Conservation (phyloP, 176 grass and related monocot species). For the Carex kokanica region DNA sequence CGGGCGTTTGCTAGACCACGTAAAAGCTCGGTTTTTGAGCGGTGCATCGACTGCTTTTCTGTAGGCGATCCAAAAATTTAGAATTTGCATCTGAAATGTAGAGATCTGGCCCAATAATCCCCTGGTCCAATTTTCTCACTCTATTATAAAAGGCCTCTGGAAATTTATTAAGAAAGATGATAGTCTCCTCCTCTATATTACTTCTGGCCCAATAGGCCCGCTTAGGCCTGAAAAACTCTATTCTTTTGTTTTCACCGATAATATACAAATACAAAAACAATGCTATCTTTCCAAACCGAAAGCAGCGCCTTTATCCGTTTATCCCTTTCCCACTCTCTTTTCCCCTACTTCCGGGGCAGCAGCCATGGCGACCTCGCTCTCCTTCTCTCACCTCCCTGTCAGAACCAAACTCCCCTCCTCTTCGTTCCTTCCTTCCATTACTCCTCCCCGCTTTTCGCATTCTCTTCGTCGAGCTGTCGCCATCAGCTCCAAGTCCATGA, state of each 20-base stretch:
- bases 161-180: too few relatives aligned
- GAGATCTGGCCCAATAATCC: neutral
- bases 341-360: constrained; percentile 28
- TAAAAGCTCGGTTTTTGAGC: too few relatives aligned
- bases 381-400: constrained; percentile 35
- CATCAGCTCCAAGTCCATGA: constrained; percentile 36
- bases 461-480: constrained; percentile 23
- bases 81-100: too few relatives aligned
- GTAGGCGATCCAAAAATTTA: too few relatives aligned
- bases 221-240: neutral
- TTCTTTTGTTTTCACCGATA: neutral
- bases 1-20: too few relatives aligned
- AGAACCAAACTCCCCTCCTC: constrained; percentile 44
- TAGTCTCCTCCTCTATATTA: too few relatives aligned
- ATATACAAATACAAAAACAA: neutral
- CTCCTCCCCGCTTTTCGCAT: constrained; percentile 30
- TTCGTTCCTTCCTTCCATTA: constrained; percentile 42
- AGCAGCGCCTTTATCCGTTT: constrained; percentile 21
- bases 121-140: neutral
- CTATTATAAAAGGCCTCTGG: neutral
- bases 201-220: neutral
- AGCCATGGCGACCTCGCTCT: constrained; percentile 64
- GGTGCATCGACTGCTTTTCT: too few relatives aligned
- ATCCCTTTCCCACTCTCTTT: constrained; percentile 11
- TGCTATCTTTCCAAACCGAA: neutral